Evolutionary conservation across 2,329 filamentous ascomycete species (phyloP).

Genomic region (Botryotinia calthae): DNA sequence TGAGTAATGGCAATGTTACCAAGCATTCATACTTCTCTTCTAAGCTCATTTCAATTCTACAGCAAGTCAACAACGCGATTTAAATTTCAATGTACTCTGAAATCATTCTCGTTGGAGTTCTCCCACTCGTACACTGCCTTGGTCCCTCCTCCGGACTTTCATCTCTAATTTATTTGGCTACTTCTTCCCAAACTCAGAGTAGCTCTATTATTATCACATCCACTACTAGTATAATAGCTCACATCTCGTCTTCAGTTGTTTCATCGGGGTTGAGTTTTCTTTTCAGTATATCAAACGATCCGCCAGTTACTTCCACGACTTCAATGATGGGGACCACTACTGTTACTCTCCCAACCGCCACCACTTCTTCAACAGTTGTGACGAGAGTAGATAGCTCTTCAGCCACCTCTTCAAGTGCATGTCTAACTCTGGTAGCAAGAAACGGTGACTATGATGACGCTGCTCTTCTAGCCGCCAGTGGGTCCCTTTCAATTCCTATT

Average conservation of each 20-base stretch:
- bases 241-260: neutral
- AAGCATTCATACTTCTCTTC: neutral
- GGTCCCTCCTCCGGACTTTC: neutral
- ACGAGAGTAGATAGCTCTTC: neutral
- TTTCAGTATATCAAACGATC: neutral
- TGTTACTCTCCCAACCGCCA: neutral
- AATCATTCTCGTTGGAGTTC: neutral
- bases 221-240: neutral
- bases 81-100: no score
- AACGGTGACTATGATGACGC: neutral
- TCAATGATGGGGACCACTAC: neutral
- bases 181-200: neutral
- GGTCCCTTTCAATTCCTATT: neutral
- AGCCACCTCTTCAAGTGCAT: neutral
- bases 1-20: neutral
- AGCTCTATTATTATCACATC: neutral
- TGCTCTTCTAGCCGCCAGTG: neutral
- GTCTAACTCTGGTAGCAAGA: neutral
- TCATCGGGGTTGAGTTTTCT: neutral
- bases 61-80: no score
- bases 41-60: neutral
- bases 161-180: neutral
- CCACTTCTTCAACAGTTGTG: neutral
- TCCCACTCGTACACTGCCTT: neutral
- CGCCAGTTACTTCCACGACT: neutral